These are phyloP conservation scores for Colletotrichum lindemuthianum DNA, from an alignment of 2,329 filamentous ascomycete genomes.

Conservation along the genomic window DNA sequence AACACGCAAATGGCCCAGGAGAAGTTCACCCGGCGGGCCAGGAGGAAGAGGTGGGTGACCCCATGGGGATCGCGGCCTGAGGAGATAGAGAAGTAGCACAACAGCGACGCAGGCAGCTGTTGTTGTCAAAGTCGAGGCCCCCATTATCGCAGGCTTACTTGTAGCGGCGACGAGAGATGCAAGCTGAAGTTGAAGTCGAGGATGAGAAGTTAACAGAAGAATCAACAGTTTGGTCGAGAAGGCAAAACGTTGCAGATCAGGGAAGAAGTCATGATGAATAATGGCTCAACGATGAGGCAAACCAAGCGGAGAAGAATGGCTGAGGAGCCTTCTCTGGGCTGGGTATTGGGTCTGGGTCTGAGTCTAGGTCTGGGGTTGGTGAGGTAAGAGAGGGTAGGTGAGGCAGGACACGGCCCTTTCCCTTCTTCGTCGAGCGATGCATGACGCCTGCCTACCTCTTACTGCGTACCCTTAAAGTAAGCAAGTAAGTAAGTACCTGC, in stretches of 20 bases:
- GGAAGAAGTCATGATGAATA: conserved; percentile 2
- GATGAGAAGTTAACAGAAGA: background rate
- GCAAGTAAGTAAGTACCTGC: no score
- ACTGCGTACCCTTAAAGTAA: no score
- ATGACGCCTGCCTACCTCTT: conserved; percentile 4
- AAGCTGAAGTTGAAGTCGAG: background rate
- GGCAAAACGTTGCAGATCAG: background rate
- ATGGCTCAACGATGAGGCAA: conserved; percentile 6
- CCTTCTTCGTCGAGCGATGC: conserved; percentile 23
- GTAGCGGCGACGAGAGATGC: background rate
- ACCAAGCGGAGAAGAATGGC: conserved; percentile 4
- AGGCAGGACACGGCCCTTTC: conserved; percentile 22
- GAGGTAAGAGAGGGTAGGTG: background rate
- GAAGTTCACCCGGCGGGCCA: conserved; percentile 39
- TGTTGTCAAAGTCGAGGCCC: conserved; percentile 17
- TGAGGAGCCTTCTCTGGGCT: background rate
- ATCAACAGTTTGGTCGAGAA: background rate
- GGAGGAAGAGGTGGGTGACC: conserved; percentile 33
- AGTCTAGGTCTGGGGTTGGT: no score
- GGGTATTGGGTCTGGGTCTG: no score
- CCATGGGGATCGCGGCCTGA: conserved; percentile 23
- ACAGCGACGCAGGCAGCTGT: conserved; percentile 18
- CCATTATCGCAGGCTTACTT: conserved; percentile 5
- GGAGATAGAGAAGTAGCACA: conserved; percentile 16
- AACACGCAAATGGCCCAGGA: conserved; percentile 51